phyloP scores from a whole-genome alignment of 208 protist species.

The Leishmania gerbilli region DNA sequence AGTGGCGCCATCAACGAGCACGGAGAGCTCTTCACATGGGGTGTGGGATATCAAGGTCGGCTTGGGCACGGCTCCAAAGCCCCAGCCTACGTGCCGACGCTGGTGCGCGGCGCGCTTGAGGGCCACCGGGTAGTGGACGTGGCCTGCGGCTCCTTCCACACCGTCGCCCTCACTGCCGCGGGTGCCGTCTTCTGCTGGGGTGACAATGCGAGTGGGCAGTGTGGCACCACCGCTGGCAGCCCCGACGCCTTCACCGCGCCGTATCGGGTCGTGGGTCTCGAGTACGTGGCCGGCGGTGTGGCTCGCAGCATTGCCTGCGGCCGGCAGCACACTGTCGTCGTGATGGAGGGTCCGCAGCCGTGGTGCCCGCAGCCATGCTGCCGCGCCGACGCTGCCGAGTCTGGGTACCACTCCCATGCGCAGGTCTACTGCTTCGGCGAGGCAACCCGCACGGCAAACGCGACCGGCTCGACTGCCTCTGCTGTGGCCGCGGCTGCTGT shows the following conservation, averaged over 20 bases:
- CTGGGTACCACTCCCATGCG: constrained; percentile 38
- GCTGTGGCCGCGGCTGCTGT: constrained; percentile 3
- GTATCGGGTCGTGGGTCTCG: constrained; percentile 74
- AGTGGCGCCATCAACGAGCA: constrained; percentile 73
- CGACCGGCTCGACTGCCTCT: neutral
- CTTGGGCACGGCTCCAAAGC: constrained; percentile 79
- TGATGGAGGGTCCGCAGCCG: constrained; percentile 83
- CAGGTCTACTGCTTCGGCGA: constrained; percentile 85
- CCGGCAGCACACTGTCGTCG: constrained; percentile 83
- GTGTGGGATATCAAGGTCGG: constrained; percentile 85
- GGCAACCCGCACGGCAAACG: constrained; percentile 17
- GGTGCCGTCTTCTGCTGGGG: constrained; percentile 87
- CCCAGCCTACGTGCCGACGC: constrained; percentile 58
- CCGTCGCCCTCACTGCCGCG: constrained; percentile 65
- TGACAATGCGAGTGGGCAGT: constrained; percentile 85
- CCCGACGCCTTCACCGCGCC: constrained; percentile 68
- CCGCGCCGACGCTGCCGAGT: constrained; percentile 39
- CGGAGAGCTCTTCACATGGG: constrained; percentile 89
- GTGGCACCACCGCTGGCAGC: constrained; percentile 42
- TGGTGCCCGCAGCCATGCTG: constrained; percentile 67
- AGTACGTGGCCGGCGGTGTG: constrained; percentile 79
- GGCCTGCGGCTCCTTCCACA: constrained; percentile 88
- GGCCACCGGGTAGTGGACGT: constrained; percentile 69
- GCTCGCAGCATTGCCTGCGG: constrained; percentile 76
- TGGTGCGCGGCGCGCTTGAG: constrained; percentile 64